Evolutionary conservation across 805 yeast species (phyloP).

Genomic region (Pichia heedii): DNA sequence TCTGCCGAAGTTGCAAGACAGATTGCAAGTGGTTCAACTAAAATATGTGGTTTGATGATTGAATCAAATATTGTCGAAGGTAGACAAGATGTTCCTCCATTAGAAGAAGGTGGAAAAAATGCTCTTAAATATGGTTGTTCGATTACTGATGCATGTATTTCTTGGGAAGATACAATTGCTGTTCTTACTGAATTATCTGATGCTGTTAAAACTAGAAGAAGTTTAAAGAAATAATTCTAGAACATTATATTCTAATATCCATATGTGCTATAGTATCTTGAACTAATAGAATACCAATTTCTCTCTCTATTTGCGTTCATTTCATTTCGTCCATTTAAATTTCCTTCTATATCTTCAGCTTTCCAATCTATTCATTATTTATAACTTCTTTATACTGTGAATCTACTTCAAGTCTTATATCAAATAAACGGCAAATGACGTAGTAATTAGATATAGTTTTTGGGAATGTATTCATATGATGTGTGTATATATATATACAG

Average conservation of each 20-base stretch:
- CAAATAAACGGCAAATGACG: too few species aligned
- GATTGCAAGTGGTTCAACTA: slow-evolving; percentile 59
- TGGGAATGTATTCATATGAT: background rate
- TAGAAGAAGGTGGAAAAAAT: slow-evolving; percentile 53
- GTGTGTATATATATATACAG: background rate
- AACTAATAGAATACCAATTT: too few species aligned
- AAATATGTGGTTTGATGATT: slow-evolving; percentile 92
- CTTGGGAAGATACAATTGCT: slow-evolving; percentile 74
- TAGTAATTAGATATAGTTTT: too few species aligned
- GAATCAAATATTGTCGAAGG: slow-evolving; percentile 91
- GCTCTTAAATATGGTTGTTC: slow-evolving; percentile 85
- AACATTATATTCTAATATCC: too few species aligned
- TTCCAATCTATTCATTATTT: too few species aligned
- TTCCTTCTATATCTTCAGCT: too few species aligned
- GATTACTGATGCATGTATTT: slow-evolving; percentile 95
- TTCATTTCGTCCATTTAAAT: too few species aligned
- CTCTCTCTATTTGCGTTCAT: too few species aligned
- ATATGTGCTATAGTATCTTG: too few species aligned
- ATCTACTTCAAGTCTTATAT: too few species aligned
- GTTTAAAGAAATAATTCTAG: slow-evolving; percentile 2
- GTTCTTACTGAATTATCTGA: slow-evolving; percentile 65
- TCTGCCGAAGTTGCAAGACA: slow-evolving; percentile 73
- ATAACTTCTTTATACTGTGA: too few species aligned
- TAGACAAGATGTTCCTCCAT: slow-evolving; percentile 79
- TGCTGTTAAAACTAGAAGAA: slow-evolving; percentile 76